Conservation (phyloP, 768 basidiomycete genomes). For the Hygrophoropsis aurantiaca region DNA sequence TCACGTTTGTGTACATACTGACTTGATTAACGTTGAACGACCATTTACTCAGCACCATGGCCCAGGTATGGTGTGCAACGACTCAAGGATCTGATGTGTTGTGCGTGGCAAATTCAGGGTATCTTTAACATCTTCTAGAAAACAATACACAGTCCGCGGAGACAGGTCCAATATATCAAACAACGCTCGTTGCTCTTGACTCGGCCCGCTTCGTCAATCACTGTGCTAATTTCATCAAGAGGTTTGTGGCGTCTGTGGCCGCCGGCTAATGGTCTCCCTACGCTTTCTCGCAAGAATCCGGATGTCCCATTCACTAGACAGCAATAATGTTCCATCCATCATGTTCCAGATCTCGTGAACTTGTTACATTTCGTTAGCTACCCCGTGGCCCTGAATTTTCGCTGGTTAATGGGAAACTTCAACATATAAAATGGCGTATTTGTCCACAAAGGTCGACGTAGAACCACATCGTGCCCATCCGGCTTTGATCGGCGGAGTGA, state of each 20-base stretch:
- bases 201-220: constrained; percentile 4
- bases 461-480: too few relatives aligned
- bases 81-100: too few relatives aligned
- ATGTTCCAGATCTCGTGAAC: not conserved
- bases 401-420: too few relatives aligned
- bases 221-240: not conserved
- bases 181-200: not conserved
- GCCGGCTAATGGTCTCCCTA: not conserved
- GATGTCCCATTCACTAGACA: not conserved
- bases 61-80: too few relatives aligned
- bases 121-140: not conserved
- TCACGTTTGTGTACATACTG: too few relatives aligned
- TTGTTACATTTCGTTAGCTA: too few relatives aligned
- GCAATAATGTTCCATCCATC: not conserved
- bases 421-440: too few relatives aligned
- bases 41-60: too few relatives aligned
- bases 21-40: too few relatives aligned
- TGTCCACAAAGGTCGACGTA: too few relatives aligned
- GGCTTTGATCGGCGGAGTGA: too few relatives aligned
- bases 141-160: constrained; percentile 3
- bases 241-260: not conserved
- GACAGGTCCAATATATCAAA: not conserved
- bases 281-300: not conserved
- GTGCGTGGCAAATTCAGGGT: constrained; percentile 1
- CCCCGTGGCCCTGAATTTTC: too few relatives aligned